Conservation (phyloP, 2,329 filamentous ascomycete species). For the Lachnellula suecica region DNA sequence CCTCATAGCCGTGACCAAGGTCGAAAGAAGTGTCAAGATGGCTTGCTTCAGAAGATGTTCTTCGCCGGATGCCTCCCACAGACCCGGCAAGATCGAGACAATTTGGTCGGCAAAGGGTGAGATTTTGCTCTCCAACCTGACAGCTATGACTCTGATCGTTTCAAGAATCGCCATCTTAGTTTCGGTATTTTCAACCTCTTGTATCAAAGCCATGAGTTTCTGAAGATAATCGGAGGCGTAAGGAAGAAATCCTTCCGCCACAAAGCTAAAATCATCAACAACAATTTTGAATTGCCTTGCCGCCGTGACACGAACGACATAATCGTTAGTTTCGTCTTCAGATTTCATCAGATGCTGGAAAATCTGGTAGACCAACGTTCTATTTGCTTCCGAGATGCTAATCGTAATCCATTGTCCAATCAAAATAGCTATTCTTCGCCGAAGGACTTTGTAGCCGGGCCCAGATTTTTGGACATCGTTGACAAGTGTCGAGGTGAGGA, state of each 20-base stretch:
- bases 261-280: conserved; percentile 83
- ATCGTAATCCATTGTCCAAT: conserved; percentile 88
- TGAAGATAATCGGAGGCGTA: conserved; percentile 73
- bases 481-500: conserved; percentile 73
- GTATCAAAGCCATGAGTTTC: conserved; percentile 73
- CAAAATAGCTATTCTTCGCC: conserved; percentile 84
- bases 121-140: conserved; percentile 75
- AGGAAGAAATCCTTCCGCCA: conserved; percentile 69
- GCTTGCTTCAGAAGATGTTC: conserved; percentile 93
- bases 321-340: conserved; percentile 77
- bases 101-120: conserved; percentile 73
- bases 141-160: conserved; percentile 78
- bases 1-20: conserved; percentile 84
- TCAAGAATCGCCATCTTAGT: conserved; percentile 89
- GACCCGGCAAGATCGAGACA: conserved; percentile 72
- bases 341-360: conserved; percentile 83
- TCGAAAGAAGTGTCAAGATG: conserved; percentile 80
- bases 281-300: conserved; percentile 80
- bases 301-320: conserved; percentile 88
- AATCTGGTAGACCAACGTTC: conserved; percentile 79
- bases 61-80: conserved; percentile 79
- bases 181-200: conserved; percentile 78
- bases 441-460: conserved; percentile 72
- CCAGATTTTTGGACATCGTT: conserved; percentile 70
- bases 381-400: conserved; percentile 66